These are phyloP conservation scores for Picea engelmannii DNA, from an alignment of 83 land plant genomes.

Conservation along the genomic window DNA sequence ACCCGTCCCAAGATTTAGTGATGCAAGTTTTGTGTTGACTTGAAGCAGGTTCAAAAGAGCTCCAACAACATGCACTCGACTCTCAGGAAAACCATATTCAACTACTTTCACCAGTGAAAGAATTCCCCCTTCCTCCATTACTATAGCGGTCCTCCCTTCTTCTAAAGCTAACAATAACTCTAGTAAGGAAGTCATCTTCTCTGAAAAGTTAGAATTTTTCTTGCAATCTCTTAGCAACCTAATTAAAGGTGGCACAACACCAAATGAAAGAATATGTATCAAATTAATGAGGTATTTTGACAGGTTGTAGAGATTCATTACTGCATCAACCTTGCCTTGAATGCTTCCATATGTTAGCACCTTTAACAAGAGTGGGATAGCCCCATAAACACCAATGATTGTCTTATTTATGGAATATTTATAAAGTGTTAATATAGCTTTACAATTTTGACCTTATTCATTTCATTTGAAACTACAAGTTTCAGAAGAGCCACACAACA, in stretches of 20 bases:
- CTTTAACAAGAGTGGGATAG: slow-evolving; percentile 65
- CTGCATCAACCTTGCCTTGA: slow-evolving; percentile 68
- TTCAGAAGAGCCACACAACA: slow-evolving; percentile 58
- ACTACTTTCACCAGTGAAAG: background rate
- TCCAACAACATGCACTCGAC: too few relatives aligned
- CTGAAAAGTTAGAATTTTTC: too few relatives aligned
- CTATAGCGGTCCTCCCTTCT: too few relatives aligned
- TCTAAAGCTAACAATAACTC: too few relatives aligned
- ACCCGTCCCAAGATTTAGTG: too few relatives aligned
- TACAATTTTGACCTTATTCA: slow-evolving; percentile 66
- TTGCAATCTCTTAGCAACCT: too few relatives aligned
- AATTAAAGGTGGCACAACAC: too few relatives aligned
- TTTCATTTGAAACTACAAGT: slow-evolving; percentile 54
- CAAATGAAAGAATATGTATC: too few relatives aligned
- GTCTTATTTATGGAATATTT: slow-evolving; percentile 57
- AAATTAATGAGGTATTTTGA: slow-evolving; percentile 13
- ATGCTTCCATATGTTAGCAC: slow-evolving; percentile 56
- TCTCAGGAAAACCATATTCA: slow-evolving; percentile 69
- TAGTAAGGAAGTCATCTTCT: too few relatives aligned
- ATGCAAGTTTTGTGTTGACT: too few relatives aligned
- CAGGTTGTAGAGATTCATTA: slow-evolving; percentile 59
- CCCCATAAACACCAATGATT: slow-evolving; percentile 47
- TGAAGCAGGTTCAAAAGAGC: too few relatives aligned
- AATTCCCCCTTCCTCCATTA: too few relatives aligned
- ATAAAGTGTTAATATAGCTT: slow-evolving; percentile 61